A percentile compares a stretch with the other conserved stretches of the same genome.
phyloP scores from a whole-genome alignment of 768 basidiomycete species.

The Phlebiopsis gigantea region DNA sequence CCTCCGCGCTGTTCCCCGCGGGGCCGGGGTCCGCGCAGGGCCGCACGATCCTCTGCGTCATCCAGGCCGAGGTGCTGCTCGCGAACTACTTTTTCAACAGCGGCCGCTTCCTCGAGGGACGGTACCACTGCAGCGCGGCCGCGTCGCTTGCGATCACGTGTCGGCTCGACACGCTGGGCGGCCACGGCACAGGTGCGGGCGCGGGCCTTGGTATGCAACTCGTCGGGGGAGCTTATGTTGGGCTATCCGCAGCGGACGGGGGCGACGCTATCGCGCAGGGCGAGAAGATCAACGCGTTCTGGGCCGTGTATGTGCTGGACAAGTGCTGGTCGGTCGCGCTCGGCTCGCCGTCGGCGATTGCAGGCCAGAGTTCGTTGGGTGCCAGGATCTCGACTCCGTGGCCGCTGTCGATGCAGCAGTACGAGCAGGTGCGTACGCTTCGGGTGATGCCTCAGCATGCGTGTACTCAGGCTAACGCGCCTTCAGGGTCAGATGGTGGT shows the following conservation, averaged over 20 bases:
- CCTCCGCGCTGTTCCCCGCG: constrained; percentile 26
- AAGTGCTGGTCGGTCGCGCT: constrained; percentile 20
- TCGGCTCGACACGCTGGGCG: constrained; percentile 19
- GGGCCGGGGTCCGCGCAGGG: constrained; percentile 21
- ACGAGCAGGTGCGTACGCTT: constrained; percentile 16
- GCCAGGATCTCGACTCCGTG: constrained; percentile 21
- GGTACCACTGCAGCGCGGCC: constrained; percentile 27
- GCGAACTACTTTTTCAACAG: constrained; percentile 24
- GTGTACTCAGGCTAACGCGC: neutral
- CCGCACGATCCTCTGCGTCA: constrained; percentile 29
- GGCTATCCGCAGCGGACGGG: constrained; percentile 2
- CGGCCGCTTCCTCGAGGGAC: constrained; percentile 26
- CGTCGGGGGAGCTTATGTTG: neutral
- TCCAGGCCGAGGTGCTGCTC: constrained; percentile 31
- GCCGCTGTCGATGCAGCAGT: constrained; percentile 20
- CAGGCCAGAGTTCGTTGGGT: constrained; percentile 8
- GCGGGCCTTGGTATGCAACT: neutral
- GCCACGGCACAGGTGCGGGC: neutral
- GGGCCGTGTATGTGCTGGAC: constrained; percentile 22
- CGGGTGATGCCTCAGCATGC: neutral
- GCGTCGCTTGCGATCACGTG: constrained; percentile 25
- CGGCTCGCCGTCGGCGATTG: constrained; percentile 16
- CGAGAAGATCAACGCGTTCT: constrained; percentile 24
- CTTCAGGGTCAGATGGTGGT: neutral
- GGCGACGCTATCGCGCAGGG: constrained; percentile 19